Evolutionary conservation across 1,284 basidiomycete species (phyloP).

Genomic region (Cronartium quercuum): DNA sequence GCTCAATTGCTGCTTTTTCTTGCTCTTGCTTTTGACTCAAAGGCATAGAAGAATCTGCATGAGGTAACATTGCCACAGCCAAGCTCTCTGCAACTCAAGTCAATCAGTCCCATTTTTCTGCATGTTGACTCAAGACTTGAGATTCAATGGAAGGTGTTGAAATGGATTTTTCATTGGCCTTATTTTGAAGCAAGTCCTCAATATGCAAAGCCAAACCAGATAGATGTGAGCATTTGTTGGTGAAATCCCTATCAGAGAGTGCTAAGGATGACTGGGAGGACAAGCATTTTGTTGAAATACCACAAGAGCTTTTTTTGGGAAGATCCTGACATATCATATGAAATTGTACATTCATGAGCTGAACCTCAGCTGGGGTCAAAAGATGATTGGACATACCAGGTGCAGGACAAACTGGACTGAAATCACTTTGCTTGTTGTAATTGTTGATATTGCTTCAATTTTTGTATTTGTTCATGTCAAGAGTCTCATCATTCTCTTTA

Average conservation of each 20-base stretch:
- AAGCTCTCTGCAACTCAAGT: background rate
- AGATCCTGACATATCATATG: too few relatives aligned
- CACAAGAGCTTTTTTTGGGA: background rate
- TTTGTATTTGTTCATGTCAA: too few relatives aligned
- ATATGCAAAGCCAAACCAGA: background rate
- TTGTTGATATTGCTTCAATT: too few relatives aligned
- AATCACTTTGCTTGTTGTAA: too few relatives aligned
- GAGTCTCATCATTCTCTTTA: too few relatives aligned
- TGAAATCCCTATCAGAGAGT: background rate
- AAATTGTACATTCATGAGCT: too few relatives aligned
- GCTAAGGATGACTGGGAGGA: background rate
- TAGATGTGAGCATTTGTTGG: background rate
- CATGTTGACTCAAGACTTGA: background rate
- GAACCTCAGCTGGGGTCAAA: too few relatives aligned
- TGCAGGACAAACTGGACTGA: too few relatives aligned
- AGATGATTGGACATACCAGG: too few relatives aligned
- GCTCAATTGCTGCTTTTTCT: background rate
- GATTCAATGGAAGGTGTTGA: background rate
- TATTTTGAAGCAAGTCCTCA: background rate
- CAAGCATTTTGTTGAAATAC: background rate
- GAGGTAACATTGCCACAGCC: background rate
- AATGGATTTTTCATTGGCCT: background rate
- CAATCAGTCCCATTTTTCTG: background rate
- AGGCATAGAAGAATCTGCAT: background rate
- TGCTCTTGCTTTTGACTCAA: background rate